phyloP scores from a whole-genome alignment of 192 early-diverging fungal genomes.

The Backusella morwellensis region DNA sequence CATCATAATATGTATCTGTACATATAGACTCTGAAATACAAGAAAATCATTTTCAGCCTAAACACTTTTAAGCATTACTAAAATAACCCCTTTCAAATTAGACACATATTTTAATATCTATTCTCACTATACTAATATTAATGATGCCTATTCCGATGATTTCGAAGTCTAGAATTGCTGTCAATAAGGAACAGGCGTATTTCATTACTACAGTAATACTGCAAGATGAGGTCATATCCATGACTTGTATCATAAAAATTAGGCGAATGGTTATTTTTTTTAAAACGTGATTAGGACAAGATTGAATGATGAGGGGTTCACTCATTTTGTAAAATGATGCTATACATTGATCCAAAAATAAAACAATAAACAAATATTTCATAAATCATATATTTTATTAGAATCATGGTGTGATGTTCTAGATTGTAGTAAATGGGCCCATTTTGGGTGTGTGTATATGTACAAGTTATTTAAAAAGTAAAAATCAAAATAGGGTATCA shows the following conservation, averaged over 20 bases:
- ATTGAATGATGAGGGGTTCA: no score
- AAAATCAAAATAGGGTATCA: not conserved
- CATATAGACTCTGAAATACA: no score
- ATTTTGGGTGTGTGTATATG: not conserved
- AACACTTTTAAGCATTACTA: not conserved
- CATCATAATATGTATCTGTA: no score
- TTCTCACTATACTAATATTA: not conserved
- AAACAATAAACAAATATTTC: not conserved
- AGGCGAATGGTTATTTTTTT: no score
- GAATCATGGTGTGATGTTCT: not conserved
- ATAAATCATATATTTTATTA: not conserved
- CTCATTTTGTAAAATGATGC: not conserved
- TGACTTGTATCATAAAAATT: no score
- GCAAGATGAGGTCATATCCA: no score
- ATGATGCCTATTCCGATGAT: no score
- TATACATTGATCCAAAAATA: not conserved
- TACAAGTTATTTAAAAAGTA: not conserved
- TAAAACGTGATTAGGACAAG: no score
- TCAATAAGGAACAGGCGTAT: not conserved
- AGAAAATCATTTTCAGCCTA: not conserved
- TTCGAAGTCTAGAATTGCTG: not conserved
- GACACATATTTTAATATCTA: not conserved
- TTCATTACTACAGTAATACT: not conserved
- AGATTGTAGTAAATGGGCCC: not conserved
- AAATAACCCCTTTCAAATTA: not conserved